phyloP scores from a whole-genome alignment of 2,329 filamentous ascomycete species.

The Aspergillus sp. region DNA sequence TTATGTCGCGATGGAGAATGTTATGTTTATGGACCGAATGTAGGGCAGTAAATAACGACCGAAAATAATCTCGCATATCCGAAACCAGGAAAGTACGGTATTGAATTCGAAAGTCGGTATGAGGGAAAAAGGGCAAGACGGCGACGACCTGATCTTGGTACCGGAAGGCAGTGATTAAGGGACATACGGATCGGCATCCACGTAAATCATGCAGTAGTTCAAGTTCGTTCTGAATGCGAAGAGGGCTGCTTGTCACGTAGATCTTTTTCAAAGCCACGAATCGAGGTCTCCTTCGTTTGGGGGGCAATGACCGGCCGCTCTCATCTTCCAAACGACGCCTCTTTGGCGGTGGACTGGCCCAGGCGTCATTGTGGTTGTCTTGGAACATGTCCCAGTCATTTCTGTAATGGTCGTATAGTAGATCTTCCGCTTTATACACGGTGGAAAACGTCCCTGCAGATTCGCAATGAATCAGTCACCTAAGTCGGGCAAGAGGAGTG shows the following conservation, averaged over 20 bases:
- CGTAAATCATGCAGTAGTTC: slow-evolving; percentile 87
- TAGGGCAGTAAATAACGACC: slow-evolving; percentile 82
- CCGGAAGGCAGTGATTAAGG: slow-evolving; percentile 95
- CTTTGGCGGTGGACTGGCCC: slow-evolving; percentile 67
- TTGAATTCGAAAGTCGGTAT: slow-evolving; percentile 88
- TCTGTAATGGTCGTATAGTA: slow-evolving; percentile 77
- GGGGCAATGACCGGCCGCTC: slow-evolving; percentile 30
- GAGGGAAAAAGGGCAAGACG: slow-evolving; percentile 91
- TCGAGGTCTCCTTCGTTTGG: slow-evolving; percentile 57
- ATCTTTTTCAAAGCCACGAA: slow-evolving; percentile 99
- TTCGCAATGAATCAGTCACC: slow-evolving; percentile 6
- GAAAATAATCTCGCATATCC: slow-evolving; percentile 88
- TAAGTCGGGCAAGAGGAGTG: not conserved
- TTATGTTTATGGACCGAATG: slow-evolving; percentile 76
- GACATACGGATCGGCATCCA: slow-evolving; percentile 81
- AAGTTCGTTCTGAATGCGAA: slow-evolving; percentile 92
- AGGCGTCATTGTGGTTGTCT: slow-evolving; percentile 62
- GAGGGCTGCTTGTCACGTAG: slow-evolving; percentile 93
- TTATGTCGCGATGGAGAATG: slow-evolving; percentile 94
- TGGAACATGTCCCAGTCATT: slow-evolving; percentile 82
- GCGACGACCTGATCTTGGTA: slow-evolving; percentile 92
- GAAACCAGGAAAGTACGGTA: slow-evolving; percentile 84
- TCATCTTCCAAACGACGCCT: slow-evolving; percentile 47
- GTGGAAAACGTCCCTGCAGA: slow-evolving; percentile 90
- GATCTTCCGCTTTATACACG: slow-evolving; percentile 96